Conservation (phyloP, 345 rosid genomes). For the Gossypium mustelinum region DNA sequence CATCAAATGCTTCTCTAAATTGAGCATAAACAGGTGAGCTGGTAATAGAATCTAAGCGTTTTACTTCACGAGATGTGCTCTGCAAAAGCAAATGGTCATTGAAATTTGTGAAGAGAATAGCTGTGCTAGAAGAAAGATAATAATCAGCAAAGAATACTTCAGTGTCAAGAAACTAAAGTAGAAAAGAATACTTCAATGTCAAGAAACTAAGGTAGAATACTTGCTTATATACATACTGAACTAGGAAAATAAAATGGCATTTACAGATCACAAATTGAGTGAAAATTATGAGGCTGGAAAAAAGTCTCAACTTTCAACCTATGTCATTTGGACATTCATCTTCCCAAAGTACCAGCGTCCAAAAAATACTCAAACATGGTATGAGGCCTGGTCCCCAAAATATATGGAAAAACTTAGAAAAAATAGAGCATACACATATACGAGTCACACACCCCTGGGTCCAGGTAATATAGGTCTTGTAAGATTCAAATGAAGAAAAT, state of each 20-base stretch:
- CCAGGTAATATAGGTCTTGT: not conserved
- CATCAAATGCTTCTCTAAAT: constrained; percentile 92
- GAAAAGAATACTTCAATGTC: not conserved
- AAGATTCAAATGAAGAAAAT: no score
- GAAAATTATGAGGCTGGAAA: not conserved
- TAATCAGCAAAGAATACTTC: not conserved
- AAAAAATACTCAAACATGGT: not conserved
- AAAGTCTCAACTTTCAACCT: not conserved
- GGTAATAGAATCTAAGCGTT: constrained; percentile 82
- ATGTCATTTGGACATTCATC: not conserved
- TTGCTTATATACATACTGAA: not conserved
- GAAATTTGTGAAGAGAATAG: not conserved
- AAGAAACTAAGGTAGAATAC: not conserved
- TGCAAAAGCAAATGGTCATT: constrained; percentile 24
- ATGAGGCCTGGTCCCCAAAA: not conserved
- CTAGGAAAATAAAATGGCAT: not conserved
- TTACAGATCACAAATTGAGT: not conserved
- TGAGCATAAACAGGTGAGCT: constrained; percentile 92
- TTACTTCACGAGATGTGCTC: constrained; percentile 94
- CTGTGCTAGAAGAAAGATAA: not conserved
- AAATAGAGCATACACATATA: not conserved
- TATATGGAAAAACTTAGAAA: not conserved
- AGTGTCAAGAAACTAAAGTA: constrained; percentile 1
- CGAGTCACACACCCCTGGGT: not conserved
- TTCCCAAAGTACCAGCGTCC: not conserved